Percentiles rank a stretch among this genome's conserved stretches.
Evolutionary conservation across 345 rosid species (phyloP).

Genomic region (Isatis tinctoria): DNA sequence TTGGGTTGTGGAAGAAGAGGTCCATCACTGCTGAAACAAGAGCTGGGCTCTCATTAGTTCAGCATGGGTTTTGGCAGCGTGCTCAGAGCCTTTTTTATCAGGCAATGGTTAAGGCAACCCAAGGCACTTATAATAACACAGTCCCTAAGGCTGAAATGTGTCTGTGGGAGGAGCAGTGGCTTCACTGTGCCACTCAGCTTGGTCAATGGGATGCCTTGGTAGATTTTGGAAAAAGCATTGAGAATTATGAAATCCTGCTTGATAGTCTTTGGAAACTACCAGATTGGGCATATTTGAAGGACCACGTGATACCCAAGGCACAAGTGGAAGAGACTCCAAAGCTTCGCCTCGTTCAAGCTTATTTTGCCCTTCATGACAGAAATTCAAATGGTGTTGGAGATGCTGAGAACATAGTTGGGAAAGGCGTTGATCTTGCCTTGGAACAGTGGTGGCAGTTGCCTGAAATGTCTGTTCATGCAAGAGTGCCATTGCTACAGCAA

Average conservation of each 20-base stretch:
- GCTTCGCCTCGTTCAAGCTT: conserved; percentile 86
- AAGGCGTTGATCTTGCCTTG: conserved; percentile 95
- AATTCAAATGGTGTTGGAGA: conserved; percentile 77
- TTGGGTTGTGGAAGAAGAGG: conserved; percentile 97
- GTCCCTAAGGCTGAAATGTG: conserved; percentile 99
- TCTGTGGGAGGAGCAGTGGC: conserved; percentile 99
- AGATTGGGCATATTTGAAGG: conserved; percentile 93
- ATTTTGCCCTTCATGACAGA: conserved; percentile 88
- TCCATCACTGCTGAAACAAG: conserved; percentile 90
- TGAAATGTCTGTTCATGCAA: conserved; percentile 94
- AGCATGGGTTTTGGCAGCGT: conserved; percentile 98
- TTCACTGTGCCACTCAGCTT: conserved; percentile 88
- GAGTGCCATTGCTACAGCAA: conserved; percentile 93
- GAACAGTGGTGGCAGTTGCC: conserved; percentile 99
- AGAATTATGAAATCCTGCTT: conserved; percentile 91
- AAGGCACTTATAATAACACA: conserved; percentile 90
- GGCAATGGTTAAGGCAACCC: conserved; percentile 99
- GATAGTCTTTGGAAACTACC: conserved; percentile 96
- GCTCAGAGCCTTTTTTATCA: conserved; percentile 91
- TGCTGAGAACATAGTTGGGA: conserved; percentile 84
- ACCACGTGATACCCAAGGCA: conserved; percentile 96
- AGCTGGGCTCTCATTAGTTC: conserved; percentile 96
- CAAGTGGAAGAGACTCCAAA: conserved; percentile 99
- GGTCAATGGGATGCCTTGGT: conserved; percentile 98
- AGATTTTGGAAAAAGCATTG: conserved; percentile 89